Percentiles rank a stretch among this genome's conserved stretches.
Evolutionary conservation across 2,329 filamentous ascomycete genomes (phyloP).

Genomic region (Fusarium circinatum): DNA sequence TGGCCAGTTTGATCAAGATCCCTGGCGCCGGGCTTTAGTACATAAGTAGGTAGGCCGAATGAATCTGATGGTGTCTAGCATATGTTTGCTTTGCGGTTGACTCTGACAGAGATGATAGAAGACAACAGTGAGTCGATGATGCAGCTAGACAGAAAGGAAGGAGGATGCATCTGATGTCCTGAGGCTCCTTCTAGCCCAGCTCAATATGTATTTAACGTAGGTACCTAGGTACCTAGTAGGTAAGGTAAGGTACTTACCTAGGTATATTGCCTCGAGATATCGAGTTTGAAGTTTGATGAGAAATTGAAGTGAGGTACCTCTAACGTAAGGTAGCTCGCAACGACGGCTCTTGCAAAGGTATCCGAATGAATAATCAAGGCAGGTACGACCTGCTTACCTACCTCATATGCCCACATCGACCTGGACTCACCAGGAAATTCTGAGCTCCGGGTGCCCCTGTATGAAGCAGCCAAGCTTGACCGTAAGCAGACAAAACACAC

Average conservation of each 20-base stretch:
- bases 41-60: constrained; percentile 16
- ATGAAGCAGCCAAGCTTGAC: neutral
- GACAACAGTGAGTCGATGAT: constrained; percentile 9
- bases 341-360: constrained; percentile 13
- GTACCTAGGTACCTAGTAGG: too few species aligned
- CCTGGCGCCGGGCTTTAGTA: constrained; percentile 31
- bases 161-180: constrained; percentile 10
- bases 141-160: constrained; percentile 13
- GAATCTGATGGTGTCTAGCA: constrained; percentile 22
- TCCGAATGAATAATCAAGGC: constrained; percentile 5
- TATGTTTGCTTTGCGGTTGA: neutral
- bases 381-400: neutral
- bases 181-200: constrained; percentile 6
- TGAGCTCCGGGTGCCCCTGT: constrained; percentile 13
- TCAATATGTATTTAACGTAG: neutral
- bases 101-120: neutral
- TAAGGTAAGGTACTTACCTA: too few species aligned
- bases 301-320: neutral
- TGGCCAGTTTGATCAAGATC: constrained; percentile 51
- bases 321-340: neutral
- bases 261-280: neutral
- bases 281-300: neutral
- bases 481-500: neutral
- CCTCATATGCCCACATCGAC: neutral
- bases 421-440: constrained; percentile 1